These are phyloP conservation scores for Stephania japonica DNA, from an alignment of 164 flowering plant genomes.

Conservation along the genomic window DNA sequence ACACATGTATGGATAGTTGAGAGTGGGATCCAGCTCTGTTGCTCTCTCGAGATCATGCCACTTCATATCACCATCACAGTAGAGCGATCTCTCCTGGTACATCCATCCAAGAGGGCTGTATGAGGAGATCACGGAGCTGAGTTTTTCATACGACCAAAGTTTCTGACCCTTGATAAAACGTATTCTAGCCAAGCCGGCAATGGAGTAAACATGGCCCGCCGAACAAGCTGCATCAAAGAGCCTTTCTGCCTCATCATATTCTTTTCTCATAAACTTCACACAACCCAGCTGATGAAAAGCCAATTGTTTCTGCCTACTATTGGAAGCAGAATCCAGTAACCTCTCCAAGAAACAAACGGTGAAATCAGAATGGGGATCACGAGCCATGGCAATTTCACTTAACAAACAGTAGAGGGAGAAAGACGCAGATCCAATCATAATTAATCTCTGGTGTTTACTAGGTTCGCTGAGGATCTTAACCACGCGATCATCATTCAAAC, in stretches of 20 bases:
- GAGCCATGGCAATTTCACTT: constrained; percentile 71
- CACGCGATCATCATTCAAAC: constrained; percentile 60
- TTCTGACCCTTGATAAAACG: constrained; percentile 45
- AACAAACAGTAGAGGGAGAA: constrained; percentile 77
- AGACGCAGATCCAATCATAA: constrained; percentile 76
- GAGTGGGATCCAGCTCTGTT: constrained; percentile 87
- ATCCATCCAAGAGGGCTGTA: constrained; percentile 83
- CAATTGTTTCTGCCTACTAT: constrained; percentile 53
- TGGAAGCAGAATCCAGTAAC: constrained; percentile 59
- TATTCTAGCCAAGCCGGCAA: constrained; percentile 74
- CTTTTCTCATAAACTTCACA: constrained; percentile 70
- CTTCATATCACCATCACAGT: constrained; percentile 66
- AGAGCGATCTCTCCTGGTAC: constrained; percentile 89
- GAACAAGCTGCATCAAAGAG: constrained; percentile 64
- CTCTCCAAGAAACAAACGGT: constrained; percentile 53
- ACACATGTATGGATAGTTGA: constrained; percentile 93
- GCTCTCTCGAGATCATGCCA: constrained; percentile 82
- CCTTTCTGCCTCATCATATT: constrained; percentile 70
- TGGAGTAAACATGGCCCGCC: constrained; percentile 79
- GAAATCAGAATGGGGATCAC: constrained; percentile 57
- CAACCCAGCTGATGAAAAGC: constrained; percentile 88
- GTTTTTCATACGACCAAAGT: constrained; percentile 53
- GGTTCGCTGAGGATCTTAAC: constrained; percentile 49
- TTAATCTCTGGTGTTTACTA: constrained; percentile 39
- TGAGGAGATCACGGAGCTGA: constrained; percentile 68